Base-by-base conservation (phyloP, 169 alveolate genomes). In the Plasmodium knowlesi region DNA sequence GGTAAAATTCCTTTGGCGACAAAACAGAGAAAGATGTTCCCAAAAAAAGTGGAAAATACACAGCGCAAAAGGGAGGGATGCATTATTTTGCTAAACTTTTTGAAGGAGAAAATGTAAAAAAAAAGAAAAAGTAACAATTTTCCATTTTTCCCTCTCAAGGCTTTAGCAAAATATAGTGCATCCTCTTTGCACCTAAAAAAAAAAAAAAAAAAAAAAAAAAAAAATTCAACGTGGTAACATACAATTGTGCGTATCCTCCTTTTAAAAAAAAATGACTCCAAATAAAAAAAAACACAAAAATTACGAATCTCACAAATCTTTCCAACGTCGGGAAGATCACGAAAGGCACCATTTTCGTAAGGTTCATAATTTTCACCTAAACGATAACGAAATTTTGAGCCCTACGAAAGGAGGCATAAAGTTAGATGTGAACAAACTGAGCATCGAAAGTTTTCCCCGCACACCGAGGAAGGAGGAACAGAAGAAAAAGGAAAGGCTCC, bases 331-430 rank as follows among this genome's bases (percentile, higher is more conserved):
- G 57, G 57, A 46, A 46, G 10, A 46, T 46, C 57, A n/a, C 57
- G 57, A 46, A 46, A 46, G 57, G n/a, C 57, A 46, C 57, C 74
- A 61, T 19, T 61, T 61, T 19, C 54, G 57, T n/a, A 12, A 12
- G 57, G 57, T 73, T 22, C 93, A 86, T 16, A 86, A 57, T 57
- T 86, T 86, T 86, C 81, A 76, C 32, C 39, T 39, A 54, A 57
- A 86, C 70, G 88, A 86, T 32, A 74, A 46, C 80, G 89, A 86
- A 74, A 76, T 86, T 53, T 78, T 86, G 53, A 86, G 93, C 80
- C 93, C 93, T 12, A 86, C 93, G 5, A 86, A 86, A 86, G 61
- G 71, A 25, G 93, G 93, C 10, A 86, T 86, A 86, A 86, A 86
- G 34, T 34, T 86, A 53, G 86, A 86, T 86, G 88, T 86, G 34